phyloP scores from a whole-genome alignment of 225 moss, liverwort and hornwort species.

The Sphagnum tenellum region DNA sequence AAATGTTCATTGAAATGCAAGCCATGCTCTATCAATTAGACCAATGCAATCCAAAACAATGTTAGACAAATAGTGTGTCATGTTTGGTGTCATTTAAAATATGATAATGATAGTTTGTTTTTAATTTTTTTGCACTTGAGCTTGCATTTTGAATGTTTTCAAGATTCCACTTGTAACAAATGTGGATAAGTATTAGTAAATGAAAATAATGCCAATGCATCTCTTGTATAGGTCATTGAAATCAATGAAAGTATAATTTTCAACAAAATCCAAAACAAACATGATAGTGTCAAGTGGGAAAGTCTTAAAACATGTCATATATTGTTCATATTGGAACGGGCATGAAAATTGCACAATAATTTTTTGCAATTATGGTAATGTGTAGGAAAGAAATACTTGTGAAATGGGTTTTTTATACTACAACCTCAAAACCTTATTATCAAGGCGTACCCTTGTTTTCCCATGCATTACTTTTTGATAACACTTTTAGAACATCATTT shows the following conservation, averaged over 20 bases:
- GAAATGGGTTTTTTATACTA: not conserved
- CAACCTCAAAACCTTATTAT: not conserved
- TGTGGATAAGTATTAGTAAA: not conserved
- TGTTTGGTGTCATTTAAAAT: not conserved
- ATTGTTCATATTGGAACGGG: not conserved
- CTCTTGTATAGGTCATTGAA: not conserved
- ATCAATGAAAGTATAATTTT: not conserved
- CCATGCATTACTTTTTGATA: not conserved
- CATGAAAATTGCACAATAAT: not conserved
- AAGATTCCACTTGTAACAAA: not conserved
- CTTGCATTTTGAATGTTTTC: too few species aligned
- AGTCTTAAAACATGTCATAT: not conserved
- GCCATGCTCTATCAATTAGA: not conserved
- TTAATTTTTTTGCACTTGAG: not conserved
- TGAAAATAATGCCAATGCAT: not conserved
- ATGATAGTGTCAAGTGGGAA: not conserved
- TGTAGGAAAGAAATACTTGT: not conserved
- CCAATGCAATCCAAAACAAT: constrained; percentile 1
- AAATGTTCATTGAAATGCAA: not conserved
- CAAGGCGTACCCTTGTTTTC: not conserved
- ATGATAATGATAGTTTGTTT: not conserved
- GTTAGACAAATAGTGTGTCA: not conserved
- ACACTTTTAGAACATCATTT: not conserved
- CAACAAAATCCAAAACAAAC: not conserved
- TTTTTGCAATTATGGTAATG: not conserved